Percentiles rank a stretch among this genome's conserved stretches.
Conservation (phyloP, 306 rosid species). For the Pyrus pyrifolia region DNA sequence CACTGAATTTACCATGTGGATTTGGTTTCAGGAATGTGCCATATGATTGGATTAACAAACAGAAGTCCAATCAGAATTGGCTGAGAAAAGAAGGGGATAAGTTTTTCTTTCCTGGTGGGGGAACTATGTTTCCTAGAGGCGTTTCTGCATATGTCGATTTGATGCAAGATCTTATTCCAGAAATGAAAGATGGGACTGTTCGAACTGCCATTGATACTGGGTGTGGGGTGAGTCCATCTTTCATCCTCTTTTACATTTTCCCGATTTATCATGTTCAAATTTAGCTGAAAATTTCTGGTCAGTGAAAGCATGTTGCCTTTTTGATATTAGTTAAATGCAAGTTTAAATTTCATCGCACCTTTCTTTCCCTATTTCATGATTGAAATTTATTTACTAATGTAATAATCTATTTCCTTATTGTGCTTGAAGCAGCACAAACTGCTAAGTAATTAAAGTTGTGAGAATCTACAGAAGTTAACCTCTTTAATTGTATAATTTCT, state of each 20-base stretch:
- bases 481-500: conserved; percentile 7
- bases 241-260: background rate
- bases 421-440: background rate
- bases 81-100: conserved; percentile 92
- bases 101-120: conserved; percentile 98
- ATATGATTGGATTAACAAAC: conserved; percentile 91
- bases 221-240: conserved; percentile 80
- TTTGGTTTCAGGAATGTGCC: conserved; percentile 82
- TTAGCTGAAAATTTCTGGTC: background rate
- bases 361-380: background rate
- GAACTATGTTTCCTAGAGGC: conserved; percentile 95
- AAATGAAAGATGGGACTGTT: conserved; percentile 82
- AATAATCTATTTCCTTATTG: background rate
- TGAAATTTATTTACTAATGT: background rate
- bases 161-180: conserved; percentile 93
- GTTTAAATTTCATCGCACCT: background rate
- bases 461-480: conserved; percentile 10
- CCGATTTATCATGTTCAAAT: background rate
- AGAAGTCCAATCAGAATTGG: conserved; percentile 97
- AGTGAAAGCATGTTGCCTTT: background rate
- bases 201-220: conserved; percentile 98
- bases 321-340: background rate
- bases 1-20: conserved; percentile 5
- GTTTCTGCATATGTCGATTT: conserved; percentile 84
- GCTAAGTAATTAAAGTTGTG: background rate